A percentile compares a stretch with the other conserved stretches of the same genome.
These are phyloP conservation scores for Ascochyta lentis DNA, from an alignment of 2,329 filamentous ascomycete genomes.

Conservation along the genomic window DNA sequence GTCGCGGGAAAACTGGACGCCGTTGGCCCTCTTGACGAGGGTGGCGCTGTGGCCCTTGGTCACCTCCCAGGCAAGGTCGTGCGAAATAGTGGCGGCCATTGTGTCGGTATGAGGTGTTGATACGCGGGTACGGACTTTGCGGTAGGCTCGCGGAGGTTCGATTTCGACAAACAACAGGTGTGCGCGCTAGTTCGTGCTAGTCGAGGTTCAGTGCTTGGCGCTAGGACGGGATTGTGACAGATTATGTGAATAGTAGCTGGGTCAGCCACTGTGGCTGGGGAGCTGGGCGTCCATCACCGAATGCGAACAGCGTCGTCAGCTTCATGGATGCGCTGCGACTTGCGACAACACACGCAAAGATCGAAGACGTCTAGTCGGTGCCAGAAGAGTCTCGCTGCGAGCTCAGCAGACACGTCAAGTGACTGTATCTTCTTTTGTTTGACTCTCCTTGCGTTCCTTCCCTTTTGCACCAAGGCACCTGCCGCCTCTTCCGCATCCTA, in stretches of 20 bases:
- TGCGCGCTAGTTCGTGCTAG: not conserved
- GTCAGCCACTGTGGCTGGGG: conserved; percentile 7
- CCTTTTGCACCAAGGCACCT: conserved; percentile 2
- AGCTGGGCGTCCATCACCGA: conserved; percentile 19
- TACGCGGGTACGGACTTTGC: conserved; percentile 31
- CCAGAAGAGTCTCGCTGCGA: conserved; percentile 11
- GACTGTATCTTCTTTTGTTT: not conserved
- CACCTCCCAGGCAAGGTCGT: conserved; percentile 94
- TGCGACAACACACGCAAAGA: not conserved
- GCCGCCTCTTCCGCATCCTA: conserved; percentile 12
- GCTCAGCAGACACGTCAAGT: conserved; percentile 4
- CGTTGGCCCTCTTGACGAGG: conserved; percentile 89
- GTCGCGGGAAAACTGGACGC: conserved; percentile 90
- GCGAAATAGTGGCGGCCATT: conserved; percentile 72
- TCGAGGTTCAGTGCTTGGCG: no score
- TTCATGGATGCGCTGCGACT: no score
- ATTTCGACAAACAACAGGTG: conserved; percentile 18
- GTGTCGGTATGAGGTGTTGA: conserved; percentile 39
- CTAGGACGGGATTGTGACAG: no score
- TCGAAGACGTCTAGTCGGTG: not conserved
- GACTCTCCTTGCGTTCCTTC: conserved; percentile 11
- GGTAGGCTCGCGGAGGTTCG: conserved; percentile 8
- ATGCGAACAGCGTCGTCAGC: conserved; percentile 20
- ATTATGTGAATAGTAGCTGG: no score
- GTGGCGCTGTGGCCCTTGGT: conserved; percentile 87